A percentile compares a stretch with the other conserved stretches of the same genome.
Conservation (phyloP, 2,329 filamentous ascomycete species). For the Microdochium paspali region DNA sequence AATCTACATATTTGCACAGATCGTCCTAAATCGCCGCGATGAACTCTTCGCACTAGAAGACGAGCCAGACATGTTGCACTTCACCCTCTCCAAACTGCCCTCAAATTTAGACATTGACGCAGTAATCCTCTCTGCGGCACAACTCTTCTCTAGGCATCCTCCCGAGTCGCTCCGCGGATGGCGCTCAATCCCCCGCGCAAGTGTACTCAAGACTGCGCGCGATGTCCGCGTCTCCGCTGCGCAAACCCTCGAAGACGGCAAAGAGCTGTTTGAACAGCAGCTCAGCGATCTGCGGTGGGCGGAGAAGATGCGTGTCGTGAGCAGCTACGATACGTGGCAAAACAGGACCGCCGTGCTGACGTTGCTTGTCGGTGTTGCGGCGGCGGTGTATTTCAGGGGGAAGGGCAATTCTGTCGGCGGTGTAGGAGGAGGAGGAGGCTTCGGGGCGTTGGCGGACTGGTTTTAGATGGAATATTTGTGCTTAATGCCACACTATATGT, state of each 20-base stretch:
- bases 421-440: neutral
- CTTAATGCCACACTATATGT: too few relatives aligned
- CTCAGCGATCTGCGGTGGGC: conserved; percentile 59
- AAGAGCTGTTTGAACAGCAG: conserved; percentile 60
- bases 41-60: conserved; percentile 77
- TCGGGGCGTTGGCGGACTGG: neutral
- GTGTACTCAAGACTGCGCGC: conserved; percentile 77
- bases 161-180: conserved; percentile 66
- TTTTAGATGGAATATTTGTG: neutral
- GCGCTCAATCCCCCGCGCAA: conserved; percentile 61
- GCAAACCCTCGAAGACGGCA: conserved; percentile 58
- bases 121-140: conserved; percentile 57
- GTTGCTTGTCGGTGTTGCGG: conserved; percentile 56
- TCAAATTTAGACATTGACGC: conserved; percentile 70
- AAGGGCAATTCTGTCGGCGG: neutral
- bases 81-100: conserved; percentile 78
- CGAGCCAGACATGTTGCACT: conserved; percentile 88
- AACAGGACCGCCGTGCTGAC: conserved; percentile 59
- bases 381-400: conserved; percentile 60
- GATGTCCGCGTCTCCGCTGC: conserved; percentile 34
- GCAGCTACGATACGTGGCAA: conserved; percentile 38
- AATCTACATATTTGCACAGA: conserved; percentile 86
- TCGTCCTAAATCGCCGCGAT: conserved; percentile 68
- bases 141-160: conserved; percentile 56
- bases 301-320: conserved; percentile 45